Evolutionary conservation across 768 basidiomycete species (phyloP), one percentile per base, ranked within the genome.

Genomic region (Postia placenta): DNA sequence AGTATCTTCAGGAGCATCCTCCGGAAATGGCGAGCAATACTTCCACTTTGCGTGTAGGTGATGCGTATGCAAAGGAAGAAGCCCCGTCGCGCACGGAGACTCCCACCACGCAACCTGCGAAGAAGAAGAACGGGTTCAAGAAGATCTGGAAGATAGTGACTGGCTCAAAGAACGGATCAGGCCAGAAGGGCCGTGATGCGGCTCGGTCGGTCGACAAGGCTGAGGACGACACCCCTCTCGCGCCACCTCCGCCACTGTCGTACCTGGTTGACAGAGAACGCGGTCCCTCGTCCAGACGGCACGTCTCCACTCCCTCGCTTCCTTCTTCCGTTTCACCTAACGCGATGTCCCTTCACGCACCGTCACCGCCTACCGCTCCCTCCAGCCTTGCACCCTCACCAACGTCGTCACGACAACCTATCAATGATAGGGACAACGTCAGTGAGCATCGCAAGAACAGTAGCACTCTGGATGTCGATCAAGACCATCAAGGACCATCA

Each of bases 171-270:
- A 67, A 71, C 33, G 68, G 74, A 19, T 51, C 59, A 22, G 48
- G 55, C 11, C 24, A 49, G 5, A 62, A 57, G 35, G 60, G 65
- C 33, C 64, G 64, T 23, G 65, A 66, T 9, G 60, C 68, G 14
- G 57, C 69, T 5, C 73, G 71, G 14, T 70, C 69, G 11, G 48
- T 67, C 22, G 77, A 74, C 52, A 73, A 64, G 35, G 64, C 64
- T 37, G 85, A 88, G 2, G 88, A 92, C 58, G 81, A 87, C 56
- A 65, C 74, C 7, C 92, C 90, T 3, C 71, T 96, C 35, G 83
- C 87, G 2, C 95, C 94, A 0, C 95, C 95, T 2, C 95, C 95
- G 4, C 86, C 92, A 4, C 62, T 98, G 45, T 91, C 91, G 0
- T 94, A 92, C 67, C 76, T 97, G 41, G 91, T 92, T 2, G 69